Conservation (phyloP, 352 stramenopile genomes). For the Halophytophthora polymorphica region DNA sequence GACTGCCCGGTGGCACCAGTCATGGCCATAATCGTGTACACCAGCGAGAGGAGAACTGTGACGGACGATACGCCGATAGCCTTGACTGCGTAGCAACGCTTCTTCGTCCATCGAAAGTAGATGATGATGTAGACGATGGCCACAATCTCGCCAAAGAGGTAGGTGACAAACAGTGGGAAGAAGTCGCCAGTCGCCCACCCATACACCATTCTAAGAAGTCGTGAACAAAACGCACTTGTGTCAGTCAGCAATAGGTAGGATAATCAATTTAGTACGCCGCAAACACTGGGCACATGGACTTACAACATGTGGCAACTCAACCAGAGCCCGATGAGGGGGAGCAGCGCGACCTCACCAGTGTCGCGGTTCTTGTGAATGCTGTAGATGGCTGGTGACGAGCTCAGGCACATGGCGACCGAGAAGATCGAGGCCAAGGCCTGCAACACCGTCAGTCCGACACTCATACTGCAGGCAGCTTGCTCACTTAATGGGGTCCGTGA, state of each 20-base stretch:
- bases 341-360: constrained; percentile 19
- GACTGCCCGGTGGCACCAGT: constrained; percentile 15
- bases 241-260: no score
- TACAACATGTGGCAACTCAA: constrained; percentile 33
- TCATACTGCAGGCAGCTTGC: constrained; percentile 15
- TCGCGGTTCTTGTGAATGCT: no score
- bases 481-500: background rate
- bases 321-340: constrained; percentile 32
- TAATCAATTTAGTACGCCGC: no score
- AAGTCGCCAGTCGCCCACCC: constrained; percentile 26
- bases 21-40: constrained; percentile 22
- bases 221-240: no score
- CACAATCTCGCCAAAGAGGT: constrained; percentile 26
- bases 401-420: constrained; percentile 36
- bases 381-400: constrained; percentile 25
- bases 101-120: constrained; percentile 27
- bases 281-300: no score
- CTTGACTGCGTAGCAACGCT: constrained; percentile 16
- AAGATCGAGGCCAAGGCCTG: constrained; percentile 30
- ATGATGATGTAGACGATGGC: constrained; percentile 31
- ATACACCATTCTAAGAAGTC: constrained; percentile 39
- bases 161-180: constrained; percentile 29
- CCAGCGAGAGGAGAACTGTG: constrained; percentile 10
- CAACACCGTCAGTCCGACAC: constrained; percentile 15
- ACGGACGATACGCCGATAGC: constrained; percentile 8